A percentile compares a stretch with the other conserved stretches of the same genome.
These are phyloP conservation scores for Vitis labrusca DNA, from an alignment of 164 flowering plant genomes.

Conservation along the genomic window DNA sequence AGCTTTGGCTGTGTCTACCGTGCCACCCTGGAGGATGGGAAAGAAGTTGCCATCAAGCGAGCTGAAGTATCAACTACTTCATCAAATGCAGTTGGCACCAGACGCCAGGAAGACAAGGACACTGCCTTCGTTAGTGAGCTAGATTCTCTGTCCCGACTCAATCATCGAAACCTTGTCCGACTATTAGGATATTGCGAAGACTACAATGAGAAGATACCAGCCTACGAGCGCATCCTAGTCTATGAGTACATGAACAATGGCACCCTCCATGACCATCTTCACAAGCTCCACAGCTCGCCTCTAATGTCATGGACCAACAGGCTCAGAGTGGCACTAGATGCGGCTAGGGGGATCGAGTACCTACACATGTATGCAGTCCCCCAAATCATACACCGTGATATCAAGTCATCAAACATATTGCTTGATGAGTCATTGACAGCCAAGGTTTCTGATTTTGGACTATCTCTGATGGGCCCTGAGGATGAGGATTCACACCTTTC, in stretches of 20 bases:
- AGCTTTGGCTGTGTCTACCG: conserved; percentile 79
- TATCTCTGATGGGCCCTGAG: conserved; percentile 69
- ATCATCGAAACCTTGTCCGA: conserved; percentile 70
- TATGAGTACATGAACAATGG: conserved; percentile 76
- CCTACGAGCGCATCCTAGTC: conserved; percentile 62
- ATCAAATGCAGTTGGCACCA: conserved; percentile 20
- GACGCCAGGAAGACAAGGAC: conserved; percentile 60
- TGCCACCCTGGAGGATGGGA: conserved; percentile 53
- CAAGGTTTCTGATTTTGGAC: conserved; percentile 83
- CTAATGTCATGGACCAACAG: conserved; percentile 59
- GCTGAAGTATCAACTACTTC: conserved; percentile 40
- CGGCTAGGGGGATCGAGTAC: conserved; percentile 84
- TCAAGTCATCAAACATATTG: conserved; percentile 83
- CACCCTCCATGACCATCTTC: conserved; percentile 73
- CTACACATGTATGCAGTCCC: conserved; percentile 73
- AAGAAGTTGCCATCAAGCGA: conserved; percentile 71
- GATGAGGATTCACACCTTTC: conserved; percentile 55
- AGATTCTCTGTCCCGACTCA: conserved; percentile 60
- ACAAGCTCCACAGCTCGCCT: conserved; percentile 38
- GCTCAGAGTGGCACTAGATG: conserved; percentile 66
- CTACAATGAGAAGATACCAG: conserved; percentile 42
- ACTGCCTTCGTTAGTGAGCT: conserved; percentile 69
- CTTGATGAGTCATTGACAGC: conserved; percentile 65
- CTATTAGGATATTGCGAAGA: conserved; percentile 72
- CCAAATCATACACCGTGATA: conserved; percentile 76